Evolutionary conservation across 176 grass and related monocot species (phyloP), one percentile per base, ranked within the genome.

Genomic region (Neostapfia colusana): DNA sequence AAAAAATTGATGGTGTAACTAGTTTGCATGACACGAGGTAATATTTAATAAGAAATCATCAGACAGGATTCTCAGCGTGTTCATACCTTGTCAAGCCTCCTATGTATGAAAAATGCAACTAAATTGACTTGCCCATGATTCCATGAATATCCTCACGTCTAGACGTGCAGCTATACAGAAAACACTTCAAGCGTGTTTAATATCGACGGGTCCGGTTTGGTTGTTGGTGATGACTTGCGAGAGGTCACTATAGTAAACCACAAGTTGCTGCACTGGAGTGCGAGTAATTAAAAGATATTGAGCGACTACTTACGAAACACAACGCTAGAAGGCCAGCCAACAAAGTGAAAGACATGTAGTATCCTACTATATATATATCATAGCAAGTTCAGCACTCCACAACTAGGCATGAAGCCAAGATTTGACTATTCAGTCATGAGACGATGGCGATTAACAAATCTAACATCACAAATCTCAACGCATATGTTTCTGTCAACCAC

Each of bases 401-500:
- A 71, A 34, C 7, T 18, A 53, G 16, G 4, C 37, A 60, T 26
- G 48, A 3, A 76, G 43, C 10, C 53, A 80, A 75, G 24, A 38
- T 72, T 72, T 80, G 79, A 77, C 54, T 67, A 51, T 68, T 70
- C 16, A 25, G 51, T 60, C 53, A 62, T 23, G 67, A 78, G 59
- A 59, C n/a, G 35, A 81, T 36, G 21, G 6, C 48, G 41, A 20
- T 79, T 59, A 76, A 67, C 61, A 41, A 80, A 76, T 4, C 18
- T 76, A 63, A 51, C 34, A 4, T 48, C 55, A 70, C 38, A 43
- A 70, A 35, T 72, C 77, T 77, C 49, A 50, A 59, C 63, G 58
- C 39, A 27, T 48, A 76, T 26, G 77, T 44, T 64, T 82, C 46
- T 54, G 78, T 56, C 73, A 66, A 87, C 66, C 79, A 78, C 57